Conservation (phyloP, 1,284 basidiomycete genomes). For the Neonothopanus nambi region DNA sequence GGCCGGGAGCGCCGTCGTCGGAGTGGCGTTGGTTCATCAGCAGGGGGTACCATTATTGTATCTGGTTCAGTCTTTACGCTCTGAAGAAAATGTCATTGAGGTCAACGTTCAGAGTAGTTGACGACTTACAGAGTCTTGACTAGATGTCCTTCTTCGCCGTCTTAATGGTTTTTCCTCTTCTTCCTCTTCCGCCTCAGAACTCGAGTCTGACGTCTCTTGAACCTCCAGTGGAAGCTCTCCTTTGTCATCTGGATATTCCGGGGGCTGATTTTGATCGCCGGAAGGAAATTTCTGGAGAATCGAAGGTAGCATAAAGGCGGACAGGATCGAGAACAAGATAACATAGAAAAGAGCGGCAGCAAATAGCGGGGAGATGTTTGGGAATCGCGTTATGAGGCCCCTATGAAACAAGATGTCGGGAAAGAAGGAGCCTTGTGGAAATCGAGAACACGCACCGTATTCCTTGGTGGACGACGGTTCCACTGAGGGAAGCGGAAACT, state of each 20-base stretch:
- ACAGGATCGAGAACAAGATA: constrained; percentile 49
- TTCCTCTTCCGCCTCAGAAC: constrained; percentile 9
- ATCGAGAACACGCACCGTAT: constrained; percentile 49
- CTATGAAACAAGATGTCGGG: constrained; percentile 35
- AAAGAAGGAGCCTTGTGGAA: not conserved
- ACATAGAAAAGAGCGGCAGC: constrained; percentile 52
- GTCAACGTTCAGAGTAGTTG: not conserved
- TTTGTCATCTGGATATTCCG: constrained; percentile 4
- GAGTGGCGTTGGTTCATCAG: constrained; percentile 25
- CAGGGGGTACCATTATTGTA: constrained; percentile 7
- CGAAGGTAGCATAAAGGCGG: constrained; percentile 52
- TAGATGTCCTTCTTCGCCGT: constrained; percentile 5
- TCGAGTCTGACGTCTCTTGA: constrained; percentile 25
- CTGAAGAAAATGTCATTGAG: not conserved
- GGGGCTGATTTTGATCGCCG: constrained; percentile 6
- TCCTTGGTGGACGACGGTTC: constrained; percentile 61
- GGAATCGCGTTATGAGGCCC: constrained; percentile 69
- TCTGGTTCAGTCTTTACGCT: constrained; percentile 17
- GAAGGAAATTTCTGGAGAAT: constrained; percentile 30
- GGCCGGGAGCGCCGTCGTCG: constrained; percentile 42
- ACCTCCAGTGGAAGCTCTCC: constrained; percentile 6
- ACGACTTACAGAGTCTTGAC: constrained; percentile 1
- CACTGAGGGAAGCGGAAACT: constrained; percentile 56
- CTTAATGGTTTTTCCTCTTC: constrained; percentile 4
- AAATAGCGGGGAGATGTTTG: constrained; percentile 47